Percentiles rank a stretch among this genome's conserved stretches.
phyloP scores from a whole-genome alignment of 73 alveolate genomes.

The Tetrahymena thermophila region DNA sequence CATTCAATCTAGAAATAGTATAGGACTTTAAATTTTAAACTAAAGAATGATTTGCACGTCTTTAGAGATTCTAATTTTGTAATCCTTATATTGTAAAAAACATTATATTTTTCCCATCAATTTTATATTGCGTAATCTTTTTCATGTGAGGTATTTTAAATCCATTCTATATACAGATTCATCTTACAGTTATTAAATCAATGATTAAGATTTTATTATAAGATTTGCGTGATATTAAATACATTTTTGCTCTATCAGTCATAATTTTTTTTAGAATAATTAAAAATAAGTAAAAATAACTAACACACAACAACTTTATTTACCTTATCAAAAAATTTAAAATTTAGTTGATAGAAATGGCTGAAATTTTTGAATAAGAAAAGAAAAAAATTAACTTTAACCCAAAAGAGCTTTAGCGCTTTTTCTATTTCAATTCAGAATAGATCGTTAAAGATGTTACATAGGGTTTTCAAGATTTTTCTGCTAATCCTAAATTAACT shows the following conservation, averaged over 20 bases:
- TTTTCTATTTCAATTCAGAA: not conserved
- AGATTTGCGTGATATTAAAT: not conserved
- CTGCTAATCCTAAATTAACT: not conserved
- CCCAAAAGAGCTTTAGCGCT: not conserved
- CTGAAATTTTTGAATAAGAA: not conserved
- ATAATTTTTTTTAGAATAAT: not conserved
- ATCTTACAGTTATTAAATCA: not conserved
- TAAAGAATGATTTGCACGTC: not conserved
- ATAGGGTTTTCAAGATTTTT: not conserved
- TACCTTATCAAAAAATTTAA: not conserved
- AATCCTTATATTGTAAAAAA: not conserved
- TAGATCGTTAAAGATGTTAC: not conserved
- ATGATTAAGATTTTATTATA: not conserved
- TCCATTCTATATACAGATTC: not conserved
- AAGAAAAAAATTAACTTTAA: not conserved
- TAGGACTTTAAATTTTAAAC: not conserved
- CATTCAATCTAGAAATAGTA: not conserved
- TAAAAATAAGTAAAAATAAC: not conserved
- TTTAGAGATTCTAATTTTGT: not conserved
- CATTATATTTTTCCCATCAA: not conserved
- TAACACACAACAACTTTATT: not conserved
- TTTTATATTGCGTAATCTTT: not conserved
- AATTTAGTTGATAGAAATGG: not conserved
- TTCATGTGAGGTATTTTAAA: slow-evolving; percentile 1
- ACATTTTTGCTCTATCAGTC: not conserved